phyloP scores from a whole-genome alignment of 139 green algal species.

The Coccomyxa sp. region DNA sequence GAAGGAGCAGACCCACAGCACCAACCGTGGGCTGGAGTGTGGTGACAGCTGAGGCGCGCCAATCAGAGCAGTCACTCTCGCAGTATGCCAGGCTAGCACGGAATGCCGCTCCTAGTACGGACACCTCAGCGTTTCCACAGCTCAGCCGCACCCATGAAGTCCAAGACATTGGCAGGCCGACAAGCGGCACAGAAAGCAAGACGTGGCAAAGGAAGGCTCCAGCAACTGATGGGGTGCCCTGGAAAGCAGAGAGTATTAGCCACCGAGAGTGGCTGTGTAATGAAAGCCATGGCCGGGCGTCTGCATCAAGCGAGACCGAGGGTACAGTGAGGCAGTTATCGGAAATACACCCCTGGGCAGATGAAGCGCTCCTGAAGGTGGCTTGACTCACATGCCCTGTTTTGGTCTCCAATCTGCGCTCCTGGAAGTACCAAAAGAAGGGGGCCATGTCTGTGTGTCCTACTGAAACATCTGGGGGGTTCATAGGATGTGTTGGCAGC shows the following conservation, averaged over 20 bases:
- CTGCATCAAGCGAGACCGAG: background rate
- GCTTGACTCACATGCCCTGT: background rate
- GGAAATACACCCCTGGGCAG: constrained; percentile 1
- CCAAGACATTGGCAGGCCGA: background rate
- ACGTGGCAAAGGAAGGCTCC: background rate
- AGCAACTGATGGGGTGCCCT: background rate
- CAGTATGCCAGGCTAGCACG: background rate
- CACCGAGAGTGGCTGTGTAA: background rate
- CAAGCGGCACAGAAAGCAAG: too few species aligned
- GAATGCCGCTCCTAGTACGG: too few species aligned
- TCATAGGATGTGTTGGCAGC: constrained; percentile 11
- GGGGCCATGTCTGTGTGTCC: background rate
- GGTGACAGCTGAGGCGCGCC: background rate
- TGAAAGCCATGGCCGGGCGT: background rate
- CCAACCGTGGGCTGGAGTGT: background rate
- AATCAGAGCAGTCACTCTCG: background rate
- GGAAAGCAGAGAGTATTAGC: background rate
- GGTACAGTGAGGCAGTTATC: background rate
- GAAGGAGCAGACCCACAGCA: background rate
- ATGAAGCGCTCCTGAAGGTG: background rate
- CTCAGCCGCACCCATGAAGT: background rate
- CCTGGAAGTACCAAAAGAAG: background rate
- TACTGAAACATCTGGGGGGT: background rate
- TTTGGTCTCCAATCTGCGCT: background rate
- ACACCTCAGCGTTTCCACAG: background rate